phyloP scores from a whole-genome alignment of 441 rosid species.

The Brassica hybrid region DNA sequence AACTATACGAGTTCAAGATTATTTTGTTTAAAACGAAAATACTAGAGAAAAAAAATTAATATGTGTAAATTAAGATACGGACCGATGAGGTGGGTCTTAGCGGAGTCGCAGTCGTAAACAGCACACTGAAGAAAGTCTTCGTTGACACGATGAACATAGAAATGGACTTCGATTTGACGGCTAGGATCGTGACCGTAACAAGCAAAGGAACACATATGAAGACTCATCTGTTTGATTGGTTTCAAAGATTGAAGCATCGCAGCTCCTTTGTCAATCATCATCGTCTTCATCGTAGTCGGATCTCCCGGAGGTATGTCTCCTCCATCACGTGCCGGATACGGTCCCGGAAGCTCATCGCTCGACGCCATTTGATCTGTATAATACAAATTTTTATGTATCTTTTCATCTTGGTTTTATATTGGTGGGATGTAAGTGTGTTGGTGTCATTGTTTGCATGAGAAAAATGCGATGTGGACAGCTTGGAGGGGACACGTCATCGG shows the following conservation, averaged over 20 bases:
- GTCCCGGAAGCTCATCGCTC: slow-evolving; percentile 53
- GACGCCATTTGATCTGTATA: slow-evolving; percentile 48
- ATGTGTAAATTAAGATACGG: neutral
- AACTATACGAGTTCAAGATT: neutral
- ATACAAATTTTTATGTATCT: neutral
- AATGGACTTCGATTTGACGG: slow-evolving; percentile 74
- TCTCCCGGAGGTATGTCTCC: slow-evolving; percentile 52
- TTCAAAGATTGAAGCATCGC: slow-evolving; percentile 63
- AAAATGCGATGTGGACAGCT: neutral
- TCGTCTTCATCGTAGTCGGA: slow-evolving; percentile 48
- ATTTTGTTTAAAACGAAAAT: neutral
- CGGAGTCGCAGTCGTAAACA: slow-evolving; percentile 58
- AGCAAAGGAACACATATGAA: slow-evolving; percentile 71
- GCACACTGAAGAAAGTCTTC: slow-evolving; percentile 81
- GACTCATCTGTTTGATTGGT: slow-evolving; percentile 63
- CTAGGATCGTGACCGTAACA: slow-evolving; percentile 71
- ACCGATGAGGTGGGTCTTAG: slow-evolving; percentile 66
- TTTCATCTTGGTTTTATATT: neutral
- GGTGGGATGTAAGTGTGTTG: slow-evolving; percentile 7
- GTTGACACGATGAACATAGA: slow-evolving; percentile 54
- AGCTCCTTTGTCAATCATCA: slow-evolving; percentile 58
- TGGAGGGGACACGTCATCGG: slow-evolving; percentile 27
- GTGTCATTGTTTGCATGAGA: slow-evolving; percentile 38
- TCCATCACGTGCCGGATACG: slow-evolving; percentile 40
- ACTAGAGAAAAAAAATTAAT: neutral